Percentiles rank a stretch among this genome's conserved stretches.
phyloP scores from a whole-genome alignment of 306 rosid species.

The Neltuma alba region DNA sequence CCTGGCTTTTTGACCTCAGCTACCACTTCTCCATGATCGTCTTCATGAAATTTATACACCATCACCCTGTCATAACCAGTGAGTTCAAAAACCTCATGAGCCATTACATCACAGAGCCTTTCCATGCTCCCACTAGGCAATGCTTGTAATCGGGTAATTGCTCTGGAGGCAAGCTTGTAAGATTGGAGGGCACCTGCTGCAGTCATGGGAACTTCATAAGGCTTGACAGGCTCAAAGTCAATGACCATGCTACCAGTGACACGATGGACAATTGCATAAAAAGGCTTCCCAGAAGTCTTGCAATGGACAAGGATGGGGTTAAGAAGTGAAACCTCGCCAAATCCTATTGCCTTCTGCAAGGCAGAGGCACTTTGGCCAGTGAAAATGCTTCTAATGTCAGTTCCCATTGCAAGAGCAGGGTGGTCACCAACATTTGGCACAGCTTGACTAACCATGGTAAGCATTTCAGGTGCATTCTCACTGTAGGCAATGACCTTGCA shows the following conservation, averaged over 20 bases:
- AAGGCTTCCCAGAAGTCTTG: slow-evolving; percentile 96
- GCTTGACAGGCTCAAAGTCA: slow-evolving; percentile 96
- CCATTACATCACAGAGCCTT: slow-evolving; percentile 93
- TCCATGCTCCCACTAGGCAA: slow-evolving; percentile 92
- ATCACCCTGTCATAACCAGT: slow-evolving; percentile 98
- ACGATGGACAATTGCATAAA: slow-evolving; percentile 84
- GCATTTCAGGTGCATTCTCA: slow-evolving; percentile 94
- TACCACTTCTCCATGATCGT: slow-evolving; percentile 94
- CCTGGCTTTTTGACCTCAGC: slow-evolving; percentile 84
- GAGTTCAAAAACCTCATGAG: slow-evolving; percentile 93
- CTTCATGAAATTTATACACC: slow-evolving; percentile 98
- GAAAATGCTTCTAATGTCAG: slow-evolving; percentile 76
- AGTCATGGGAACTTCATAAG: slow-evolving; percentile 86
- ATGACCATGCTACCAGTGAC: slow-evolving; percentile 84
- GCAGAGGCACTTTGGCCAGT: slow-evolving; percentile 87
- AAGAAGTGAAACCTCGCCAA: slow-evolving; percentile 84
- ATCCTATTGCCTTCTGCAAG: slow-evolving; percentile 86
- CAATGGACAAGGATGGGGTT: slow-evolving; percentile 95
- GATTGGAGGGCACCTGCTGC: slow-evolving; percentile 96
- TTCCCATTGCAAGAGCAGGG: slow-evolving; percentile 90
- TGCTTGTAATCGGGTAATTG: slow-evolving; percentile 82
- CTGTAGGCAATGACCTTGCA: slow-evolving; percentile 89
- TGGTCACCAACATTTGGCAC: slow-evolving; percentile 93
- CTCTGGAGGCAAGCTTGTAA: slow-evolving; percentile 94
- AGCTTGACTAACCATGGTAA: slow-evolving; percentile 89